Conservation (phyloP, 495 filamentous ascomycete genomes). For the Penicillium salamii region DNA sequence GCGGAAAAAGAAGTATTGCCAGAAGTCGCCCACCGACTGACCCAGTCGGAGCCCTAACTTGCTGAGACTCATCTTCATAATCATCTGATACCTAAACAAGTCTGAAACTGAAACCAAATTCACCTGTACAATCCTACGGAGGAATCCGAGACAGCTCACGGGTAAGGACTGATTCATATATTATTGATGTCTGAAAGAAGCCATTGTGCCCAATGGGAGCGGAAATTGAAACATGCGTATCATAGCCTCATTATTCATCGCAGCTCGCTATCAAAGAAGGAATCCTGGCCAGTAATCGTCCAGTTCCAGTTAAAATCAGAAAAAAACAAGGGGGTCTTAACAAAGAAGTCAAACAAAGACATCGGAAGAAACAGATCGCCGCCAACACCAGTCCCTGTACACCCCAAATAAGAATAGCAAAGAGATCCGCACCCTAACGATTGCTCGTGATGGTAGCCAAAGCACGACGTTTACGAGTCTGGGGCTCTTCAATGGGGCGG, state of each 20-base stretch:
- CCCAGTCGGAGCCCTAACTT: constrained; percentile 31
- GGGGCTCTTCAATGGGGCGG: constrained; percentile 26
- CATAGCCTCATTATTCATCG: constrained; percentile 28
- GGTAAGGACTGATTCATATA: not conserved
- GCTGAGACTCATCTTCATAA: not conserved
- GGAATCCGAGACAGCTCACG: not conserved
- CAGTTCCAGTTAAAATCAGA: constrained; percentile 3
- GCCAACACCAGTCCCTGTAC: constrained; percentile 24
- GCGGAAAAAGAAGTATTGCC: constrained; percentile 35
- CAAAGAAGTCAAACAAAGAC: not conserved
- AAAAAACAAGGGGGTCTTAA: constrained; percentile 7
- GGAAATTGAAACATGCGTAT: constrained; percentile 18
- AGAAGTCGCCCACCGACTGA: constrained; percentile 31
- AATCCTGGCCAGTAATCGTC: constrained; percentile 13
- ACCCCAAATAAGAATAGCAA: constrained; percentile 19
- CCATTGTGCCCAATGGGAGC: constrained; percentile 3
- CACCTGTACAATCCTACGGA: too few relatives aligned
- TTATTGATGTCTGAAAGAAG: not conserved
- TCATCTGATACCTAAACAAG: too few relatives aligned
- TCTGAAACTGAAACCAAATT: too few relatives aligned
- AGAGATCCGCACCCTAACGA: constrained; percentile 21
- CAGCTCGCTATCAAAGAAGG: constrained; percentile 26
- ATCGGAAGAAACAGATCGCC: constrained; percentile 7
- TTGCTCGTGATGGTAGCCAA: constrained; percentile 35
- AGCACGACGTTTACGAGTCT: constrained; percentile 32